Evolutionary conservation across 1,284 basidiomycete genomes (phyloP).

Genomic region (Heliocybe sulcata): DNA sequence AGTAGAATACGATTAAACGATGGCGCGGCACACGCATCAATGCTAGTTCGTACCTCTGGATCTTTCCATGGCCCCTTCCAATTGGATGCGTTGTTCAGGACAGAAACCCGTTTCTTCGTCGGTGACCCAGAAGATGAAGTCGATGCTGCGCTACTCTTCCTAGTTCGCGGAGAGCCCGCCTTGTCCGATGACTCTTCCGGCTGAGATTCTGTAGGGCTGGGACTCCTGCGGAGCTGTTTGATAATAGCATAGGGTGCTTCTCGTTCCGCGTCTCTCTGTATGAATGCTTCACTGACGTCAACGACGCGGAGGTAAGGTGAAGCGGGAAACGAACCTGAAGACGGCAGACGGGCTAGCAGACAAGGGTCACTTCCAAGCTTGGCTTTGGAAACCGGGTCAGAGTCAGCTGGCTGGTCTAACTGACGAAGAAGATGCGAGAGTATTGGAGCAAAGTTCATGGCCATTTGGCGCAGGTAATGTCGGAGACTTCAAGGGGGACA

Average conservation of each 20-base stretch:
- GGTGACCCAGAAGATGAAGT: background rate
- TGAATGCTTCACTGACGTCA: constrained; percentile 40
- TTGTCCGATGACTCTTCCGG: background rate
- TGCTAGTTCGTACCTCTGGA: constrained; percentile 41
- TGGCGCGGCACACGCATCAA: background rate
- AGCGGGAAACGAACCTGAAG: constrained; percentile 36
- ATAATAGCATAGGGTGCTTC: constrained; percentile 46
- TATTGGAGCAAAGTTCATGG: constrained; percentile 52
- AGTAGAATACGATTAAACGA: background rate
- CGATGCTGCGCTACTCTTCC: background rate
- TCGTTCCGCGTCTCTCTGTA: constrained; percentile 58
- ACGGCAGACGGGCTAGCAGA: constrained; percentile 61
- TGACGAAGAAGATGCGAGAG: constrained; percentile 26
- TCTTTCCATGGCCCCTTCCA: constrained; percentile 39
- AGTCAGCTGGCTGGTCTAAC: constrained; percentile 18
- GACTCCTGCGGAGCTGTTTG: constrained; percentile 36
- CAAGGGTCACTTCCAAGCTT: constrained; percentile 36
- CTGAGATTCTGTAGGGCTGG: constrained; percentile 22
- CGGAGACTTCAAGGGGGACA: background rate
- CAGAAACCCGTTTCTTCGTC: constrained; percentile 3
- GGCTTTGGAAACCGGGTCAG: constrained; percentile 25
- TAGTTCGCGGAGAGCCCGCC: background rate
- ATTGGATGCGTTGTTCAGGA: constrained; percentile 6
- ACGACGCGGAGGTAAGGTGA: background rate
- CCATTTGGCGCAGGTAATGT: constrained; percentile 9